Conservation (phyloP, 129 eudicot species). For the Erigeron canadensis region DNA sequence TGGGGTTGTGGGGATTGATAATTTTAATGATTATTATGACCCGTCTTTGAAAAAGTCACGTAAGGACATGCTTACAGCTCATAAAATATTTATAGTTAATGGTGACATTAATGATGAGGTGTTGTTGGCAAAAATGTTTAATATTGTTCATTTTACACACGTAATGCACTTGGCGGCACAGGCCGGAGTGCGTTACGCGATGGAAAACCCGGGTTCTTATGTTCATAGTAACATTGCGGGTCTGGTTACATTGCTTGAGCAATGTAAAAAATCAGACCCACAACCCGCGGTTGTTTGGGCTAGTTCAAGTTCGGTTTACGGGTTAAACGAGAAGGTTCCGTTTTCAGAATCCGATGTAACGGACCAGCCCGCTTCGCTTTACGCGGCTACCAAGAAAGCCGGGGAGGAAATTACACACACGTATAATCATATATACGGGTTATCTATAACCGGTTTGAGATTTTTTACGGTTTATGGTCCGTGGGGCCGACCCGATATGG, state of each 20-base stretch:
- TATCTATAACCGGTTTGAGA: slow-evolving; percentile 40
- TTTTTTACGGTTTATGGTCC: slow-evolving; percentile 44
- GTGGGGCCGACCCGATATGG: slow-evolving; percentile 48
- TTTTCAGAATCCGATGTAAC: slow-evolving; percentile 39
- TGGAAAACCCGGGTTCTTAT: slow-evolving; percentile 43
- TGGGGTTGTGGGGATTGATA: slow-evolving; percentile 47
- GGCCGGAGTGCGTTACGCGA: slow-evolving; percentile 48
- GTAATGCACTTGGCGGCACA: slow-evolving; percentile 53
- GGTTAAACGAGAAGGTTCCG: slow-evolving; percentile 38
- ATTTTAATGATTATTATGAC: slow-evolving; percentile 41
- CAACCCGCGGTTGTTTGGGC: slow-evolving; percentile 44
- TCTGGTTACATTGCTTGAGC: slow-evolving; percentile 38
- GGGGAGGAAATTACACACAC: slow-evolving; percentile 43
- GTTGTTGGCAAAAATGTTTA: slow-evolving; percentile 35
- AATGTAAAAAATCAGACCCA: slow-evolving; percentile 30
- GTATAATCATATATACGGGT: slow-evolving; percentile 38
- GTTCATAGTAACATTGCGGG: slow-evolving; percentile 48
- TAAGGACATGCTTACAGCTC: slow-evolving; percentile 8
- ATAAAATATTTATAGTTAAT: slow-evolving; percentile 24
- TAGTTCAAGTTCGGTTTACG: slow-evolving; percentile 44
- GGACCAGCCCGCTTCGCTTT: slow-evolving; percentile 42
- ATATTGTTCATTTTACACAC: slow-evolving; percentile 29
- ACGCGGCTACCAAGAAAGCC: slow-evolving; percentile 42
- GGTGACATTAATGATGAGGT: slow-evolving; percentile 41
- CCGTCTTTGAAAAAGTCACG: slow-evolving; percentile 40